These are phyloP conservation scores for Arthrobotrys sinensis DNA, from an alignment of 2,329 filamentous ascomycete species.

Conservation along the genomic window DNA sequence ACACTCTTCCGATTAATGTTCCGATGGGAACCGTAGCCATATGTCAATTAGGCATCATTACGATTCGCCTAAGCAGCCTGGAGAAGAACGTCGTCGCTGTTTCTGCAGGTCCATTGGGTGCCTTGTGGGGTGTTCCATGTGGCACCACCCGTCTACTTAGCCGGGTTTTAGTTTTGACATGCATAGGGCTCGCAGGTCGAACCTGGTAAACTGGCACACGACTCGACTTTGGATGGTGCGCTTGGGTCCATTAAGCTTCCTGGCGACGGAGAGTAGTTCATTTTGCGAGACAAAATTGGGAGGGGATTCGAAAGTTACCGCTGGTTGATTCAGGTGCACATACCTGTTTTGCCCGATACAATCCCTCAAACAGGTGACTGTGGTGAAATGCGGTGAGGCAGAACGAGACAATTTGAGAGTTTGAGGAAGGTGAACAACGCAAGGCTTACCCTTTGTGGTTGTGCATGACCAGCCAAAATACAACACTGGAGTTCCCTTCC, in stretches of 20 bases:
- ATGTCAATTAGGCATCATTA: slow-evolving; percentile 36
- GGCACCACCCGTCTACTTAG: slow-evolving; percentile 31
- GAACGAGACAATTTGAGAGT: slow-evolving; percentile 58
- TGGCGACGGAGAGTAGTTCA: slow-evolving; percentile 58
- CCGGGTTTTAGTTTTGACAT: slow-evolving; percentile 50
- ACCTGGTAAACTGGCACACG: slow-evolving; percentile 58
- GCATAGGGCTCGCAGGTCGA: slow-evolving; percentile 31
- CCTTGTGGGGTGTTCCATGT: slow-evolving; percentile 57
- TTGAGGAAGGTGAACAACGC: slow-evolving; percentile 55
- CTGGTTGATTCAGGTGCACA: slow-evolving; percentile 38
- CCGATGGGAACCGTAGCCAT: slow-evolving; percentile 39
- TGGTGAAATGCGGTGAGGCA: slow-evolving; percentile 36
- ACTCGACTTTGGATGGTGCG: slow-evolving; percentile 32
- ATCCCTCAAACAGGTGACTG: slow-evolving; percentile 26
- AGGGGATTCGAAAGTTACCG: slow-evolving; percentile 47
- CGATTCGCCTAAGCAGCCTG: slow-evolving; percentile 21
- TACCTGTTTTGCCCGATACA: slow-evolving; percentile 43
- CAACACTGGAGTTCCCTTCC: slow-evolving; percentile 36
- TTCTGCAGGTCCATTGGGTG: slow-evolving; percentile 52
- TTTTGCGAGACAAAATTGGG: slow-evolving; percentile 53
- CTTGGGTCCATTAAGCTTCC: slow-evolving; percentile 14
- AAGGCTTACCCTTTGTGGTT: slow-evolving; percentile 36
- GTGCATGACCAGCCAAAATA: slow-evolving; percentile 55
- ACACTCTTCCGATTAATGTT: slow-evolving; percentile 42
- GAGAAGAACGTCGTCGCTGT: slow-evolving; percentile 48